phyloP scores from a whole-genome alignment of 2,329 filamentous ascomycete species.

The Talaromyces sp. region DNA sequence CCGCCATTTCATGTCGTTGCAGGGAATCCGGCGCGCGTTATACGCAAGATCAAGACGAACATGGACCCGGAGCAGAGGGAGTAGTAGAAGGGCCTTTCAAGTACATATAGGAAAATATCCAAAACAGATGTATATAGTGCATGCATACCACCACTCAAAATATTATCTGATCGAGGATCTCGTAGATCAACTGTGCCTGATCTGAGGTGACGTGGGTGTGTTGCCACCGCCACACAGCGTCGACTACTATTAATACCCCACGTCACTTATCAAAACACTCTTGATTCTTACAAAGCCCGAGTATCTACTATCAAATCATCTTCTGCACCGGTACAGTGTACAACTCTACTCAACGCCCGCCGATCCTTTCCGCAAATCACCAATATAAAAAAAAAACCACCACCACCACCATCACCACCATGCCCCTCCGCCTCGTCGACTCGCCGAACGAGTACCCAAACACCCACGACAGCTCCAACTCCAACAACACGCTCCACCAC shows the following conservation, averaged over 20 bases:
- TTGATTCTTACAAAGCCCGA: neutral
- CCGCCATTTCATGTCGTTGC: constrained; percentile 37
- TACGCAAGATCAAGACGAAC: constrained; percentile 34
- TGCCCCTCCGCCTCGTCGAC: neutral
- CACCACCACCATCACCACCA: neutral
- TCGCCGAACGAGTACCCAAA: neutral
- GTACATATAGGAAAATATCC: neutral
- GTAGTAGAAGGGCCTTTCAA: neutral
- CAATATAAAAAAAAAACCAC: neutral
- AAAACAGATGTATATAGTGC: neutral
- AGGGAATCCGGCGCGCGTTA: constrained; percentile 36
- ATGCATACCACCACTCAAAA: too few relatives aligned
- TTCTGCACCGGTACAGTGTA: neutral
- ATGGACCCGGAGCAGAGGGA: constrained; percentile 16
- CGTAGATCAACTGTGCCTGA: neutral
- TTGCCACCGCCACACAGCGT: neutral
- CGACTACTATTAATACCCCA: neutral
- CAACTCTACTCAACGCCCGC: neutral
- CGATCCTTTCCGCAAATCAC: neutral
- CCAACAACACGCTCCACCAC: neutral
- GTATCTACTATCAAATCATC: neutral
- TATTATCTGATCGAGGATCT: neutral
- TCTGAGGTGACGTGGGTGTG: neutral
- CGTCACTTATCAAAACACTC: neutral
- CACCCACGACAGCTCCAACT: neutral